phyloP scores from a whole-genome alignment of 2,329 filamentous ascomycete genomes.

The Aspergillus fischeri region DNA sequence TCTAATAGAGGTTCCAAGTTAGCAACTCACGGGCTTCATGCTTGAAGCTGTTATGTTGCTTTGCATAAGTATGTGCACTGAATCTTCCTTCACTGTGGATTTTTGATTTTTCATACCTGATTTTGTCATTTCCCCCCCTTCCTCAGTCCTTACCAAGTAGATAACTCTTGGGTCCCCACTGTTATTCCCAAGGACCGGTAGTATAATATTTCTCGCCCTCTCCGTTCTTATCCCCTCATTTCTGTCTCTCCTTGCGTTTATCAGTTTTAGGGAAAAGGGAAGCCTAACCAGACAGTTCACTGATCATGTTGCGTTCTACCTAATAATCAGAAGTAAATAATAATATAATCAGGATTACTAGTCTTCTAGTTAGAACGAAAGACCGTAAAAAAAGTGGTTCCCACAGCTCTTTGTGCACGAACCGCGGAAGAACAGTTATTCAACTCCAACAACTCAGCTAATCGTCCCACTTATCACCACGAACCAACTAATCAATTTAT shows the following conservation, averaged over 20 bases:
- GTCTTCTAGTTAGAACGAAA: background rate
- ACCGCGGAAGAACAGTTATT: slow-evolving; percentile 3
- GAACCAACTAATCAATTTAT: background rate
- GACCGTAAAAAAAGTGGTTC: background rate
- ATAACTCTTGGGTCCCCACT: background rate
- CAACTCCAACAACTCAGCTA: slow-evolving; percentile 5
- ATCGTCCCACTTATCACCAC: background rate
- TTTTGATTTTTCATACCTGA: background rate
- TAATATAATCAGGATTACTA: background rate
- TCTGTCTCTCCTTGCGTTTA: slow-evolving; percentile 2
- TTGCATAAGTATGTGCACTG: background rate
- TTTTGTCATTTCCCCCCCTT: background rate
- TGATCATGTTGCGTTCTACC: background rate
- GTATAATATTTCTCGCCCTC: slow-evolving; percentile 6
- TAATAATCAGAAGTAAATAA: background rate
- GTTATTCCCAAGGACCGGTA: background rate
- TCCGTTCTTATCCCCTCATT: slow-evolving; percentile 7
- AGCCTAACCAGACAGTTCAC: background rate
- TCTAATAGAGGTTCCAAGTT: background rate
- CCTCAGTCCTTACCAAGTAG: background rate
- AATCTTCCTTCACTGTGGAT: background rate
- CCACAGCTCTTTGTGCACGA: slow-evolving; percentile 2
- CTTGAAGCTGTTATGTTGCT: background rate
- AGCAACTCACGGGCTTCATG: background rate
- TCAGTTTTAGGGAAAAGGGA: background rate